Conservation (phyloP, 257 asterid genomes). For the Gentiana straminea region DNA sequence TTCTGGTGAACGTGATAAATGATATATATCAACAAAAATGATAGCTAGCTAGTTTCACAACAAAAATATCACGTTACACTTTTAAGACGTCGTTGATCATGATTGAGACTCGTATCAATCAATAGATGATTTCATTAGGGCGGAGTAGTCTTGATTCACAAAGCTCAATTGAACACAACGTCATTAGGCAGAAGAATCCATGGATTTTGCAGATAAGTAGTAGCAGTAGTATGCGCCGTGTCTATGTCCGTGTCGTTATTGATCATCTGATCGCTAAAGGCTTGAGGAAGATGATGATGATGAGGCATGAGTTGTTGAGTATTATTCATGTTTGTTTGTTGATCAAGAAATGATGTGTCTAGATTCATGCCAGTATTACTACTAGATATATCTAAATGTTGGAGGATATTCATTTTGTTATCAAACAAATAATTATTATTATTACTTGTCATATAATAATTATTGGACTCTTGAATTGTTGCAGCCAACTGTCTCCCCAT, state of each 20-base stretch:
- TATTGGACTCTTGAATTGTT: constrained; percentile 9
- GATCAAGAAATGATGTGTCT: constrained; percentile 3
- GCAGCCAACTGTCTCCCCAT: constrained; percentile 37
- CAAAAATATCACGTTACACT: no score
- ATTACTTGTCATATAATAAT: no score
- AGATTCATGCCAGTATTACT: not conserved
- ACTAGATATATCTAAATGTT: constrained; percentile 3
- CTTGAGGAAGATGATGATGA: not conserved
- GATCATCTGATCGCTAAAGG: not conserved
- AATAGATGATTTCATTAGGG: no score
- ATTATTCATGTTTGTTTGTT: not conserved
- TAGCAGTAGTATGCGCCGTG: not conserved
- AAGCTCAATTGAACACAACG: no score
- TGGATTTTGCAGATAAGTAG: constrained; percentile 1
- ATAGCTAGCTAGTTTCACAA: no score
- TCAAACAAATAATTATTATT: not conserved
- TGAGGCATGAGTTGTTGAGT: not conserved
- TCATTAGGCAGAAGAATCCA: not conserved
- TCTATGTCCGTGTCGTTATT: not conserved
- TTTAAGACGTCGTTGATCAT: no score
- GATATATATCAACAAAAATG: no score
- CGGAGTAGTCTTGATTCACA: no score
- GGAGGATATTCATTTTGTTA: constrained; percentile 4
- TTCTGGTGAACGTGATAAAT: no score
- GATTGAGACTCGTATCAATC: no score